Base-by-base conservation (phyloP, 116 monocot species). In the Zostera marina region DNA sequence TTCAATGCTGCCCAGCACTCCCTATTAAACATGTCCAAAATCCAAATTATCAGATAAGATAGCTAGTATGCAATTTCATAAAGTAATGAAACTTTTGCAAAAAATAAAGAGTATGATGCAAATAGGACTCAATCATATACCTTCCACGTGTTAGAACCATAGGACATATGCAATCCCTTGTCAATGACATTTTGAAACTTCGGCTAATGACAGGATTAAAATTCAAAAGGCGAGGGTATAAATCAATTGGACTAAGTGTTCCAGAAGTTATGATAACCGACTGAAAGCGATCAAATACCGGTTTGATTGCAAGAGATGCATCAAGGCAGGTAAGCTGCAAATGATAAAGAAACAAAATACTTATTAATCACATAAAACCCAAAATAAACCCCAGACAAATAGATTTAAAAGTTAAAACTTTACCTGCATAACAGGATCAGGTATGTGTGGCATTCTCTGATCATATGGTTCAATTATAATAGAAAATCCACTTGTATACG, bases 111-210 rank as follows among this genome's bases (percentile, higher is more conserved):
- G 26, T 26, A 26, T 26, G 26, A 26, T 26, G 26, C 26, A 26
- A 26, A 26, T 1, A 26, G 26, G 26, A 4, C 26, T 2, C 26
- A 26, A 1, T 26, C 26, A 26, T 26, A 4, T 82, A 96, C 98
- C 98, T 98, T 80, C 98, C 98, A 52, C 98, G 82, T 63, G 98
- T 98, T 44, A 98, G 72, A 74, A 98, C 86, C 98, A 98, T 98
- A 15, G 98, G 98, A 54, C 98, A 90, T 52, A 98, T 98, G 62
- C 98, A 98, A 65, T 98, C 90, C 53, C 98, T 80, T 52, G 98
- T 90, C 76, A 98, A 73, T 56, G 98, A 98, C 86, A 98, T 98
- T 44, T 77, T 86, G 65, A 98, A 98, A 69, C 90, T 98, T 42
- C 86, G 70, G 68, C 90, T 98, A 53, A 90, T 86, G 40, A 98